phyloP scores from a whole-genome alignment of 257 asterid genomes.

The Solanum commersonii region DNA sequence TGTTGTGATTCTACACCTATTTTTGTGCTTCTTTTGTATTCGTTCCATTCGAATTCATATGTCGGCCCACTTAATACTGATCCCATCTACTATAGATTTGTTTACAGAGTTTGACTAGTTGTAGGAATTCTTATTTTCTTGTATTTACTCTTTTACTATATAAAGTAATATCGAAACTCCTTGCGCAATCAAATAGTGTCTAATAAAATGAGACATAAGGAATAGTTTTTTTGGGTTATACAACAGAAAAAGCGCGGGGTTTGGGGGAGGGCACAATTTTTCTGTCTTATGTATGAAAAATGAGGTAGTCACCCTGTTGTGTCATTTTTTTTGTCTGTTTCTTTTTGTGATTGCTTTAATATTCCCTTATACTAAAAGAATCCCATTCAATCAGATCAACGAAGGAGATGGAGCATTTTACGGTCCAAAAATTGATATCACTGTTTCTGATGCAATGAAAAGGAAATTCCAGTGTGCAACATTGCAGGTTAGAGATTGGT shows the following conservation, averaged over 20 bases:
- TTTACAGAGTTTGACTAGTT: not conserved
- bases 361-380: conserved; percentile 12
- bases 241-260: not conserved
- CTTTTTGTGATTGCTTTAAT: conserved; percentile 3
- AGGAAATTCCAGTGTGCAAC: conserved; percentile 95
- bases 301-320: not conserved
- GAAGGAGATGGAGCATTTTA: conserved; percentile 98
- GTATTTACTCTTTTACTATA: not conserved
- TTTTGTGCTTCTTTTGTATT: not conserved
- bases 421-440: conserved; percentile 86
- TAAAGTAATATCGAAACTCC: not conserved
- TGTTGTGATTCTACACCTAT: not conserved
- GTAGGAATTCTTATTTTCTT: not conserved
- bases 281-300: not conserved
- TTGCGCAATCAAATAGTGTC: not conserved
- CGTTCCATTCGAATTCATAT: not conserved
- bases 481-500: conserved; percentile 65
- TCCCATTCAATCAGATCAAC: conserved; percentile 42
- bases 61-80: not conserved
- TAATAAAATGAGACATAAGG: not conserved
- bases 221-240: not conserved
- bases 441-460: conserved; percentile 80
- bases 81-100: not conserved
- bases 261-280: not conserved
- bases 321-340: not conserved